phyloP scores from a whole-genome alignment of 1,284 basidiomycete genomes.

The Cutaneotrichosporon dermatis region DNA sequence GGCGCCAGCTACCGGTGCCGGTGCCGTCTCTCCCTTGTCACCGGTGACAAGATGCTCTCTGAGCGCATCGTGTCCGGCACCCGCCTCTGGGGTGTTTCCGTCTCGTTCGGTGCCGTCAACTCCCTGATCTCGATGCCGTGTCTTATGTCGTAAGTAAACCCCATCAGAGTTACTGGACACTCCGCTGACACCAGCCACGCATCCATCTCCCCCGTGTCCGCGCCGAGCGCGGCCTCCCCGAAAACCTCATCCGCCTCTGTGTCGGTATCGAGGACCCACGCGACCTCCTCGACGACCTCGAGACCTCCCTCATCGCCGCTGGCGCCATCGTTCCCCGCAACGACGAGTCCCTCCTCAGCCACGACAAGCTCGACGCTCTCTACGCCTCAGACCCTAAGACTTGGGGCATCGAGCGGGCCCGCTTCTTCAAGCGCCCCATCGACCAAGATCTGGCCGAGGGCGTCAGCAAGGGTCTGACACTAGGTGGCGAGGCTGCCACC shows the following conservation, averaged over 20 bases:
- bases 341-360: slow-evolving; percentile 26
- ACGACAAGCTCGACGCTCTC: slow-evolving; percentile 30
- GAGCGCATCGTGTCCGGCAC: slow-evolving; percentile 90
- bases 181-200: slow-evolving; percentile 65
- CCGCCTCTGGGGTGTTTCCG: slow-evolving; percentile 93
- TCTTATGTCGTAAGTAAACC: slow-evolving; percentile 61
- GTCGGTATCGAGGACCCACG: slow-evolving; percentile 95
- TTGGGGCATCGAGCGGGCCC: slow-evolving; percentile 46
- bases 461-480: slow-evolving; percentile 31
- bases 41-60: slow-evolving; percentile 82
- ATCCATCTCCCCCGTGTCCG: slow-evolving; percentile 92
- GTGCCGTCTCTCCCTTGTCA: slow-evolving; percentile 95
- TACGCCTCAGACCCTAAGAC: slow-evolving; percentile 35
- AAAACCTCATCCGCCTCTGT: slow-evolving; percentile 95
- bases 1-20: slow-evolving; percentile 83
- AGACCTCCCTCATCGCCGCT: slow-evolving; percentile 83
- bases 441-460: slow-evolving; percentile 28
- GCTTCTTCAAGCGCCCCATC: slow-evolving; percentile 37
- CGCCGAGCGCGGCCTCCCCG: slow-evolving; percentile 88
- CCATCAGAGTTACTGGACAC: neutral
- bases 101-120: slow-evolving; percentile 97
- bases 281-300: slow-evolving; percentile 92
- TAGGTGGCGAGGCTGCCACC: slow-evolving; percentile 33
- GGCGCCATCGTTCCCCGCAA: slow-evolving; percentile 64
- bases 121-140: slow-evolving; percentile 99